Conservation (phyloP, 1,139 yeast species). For the Candida albicans region DNA sequence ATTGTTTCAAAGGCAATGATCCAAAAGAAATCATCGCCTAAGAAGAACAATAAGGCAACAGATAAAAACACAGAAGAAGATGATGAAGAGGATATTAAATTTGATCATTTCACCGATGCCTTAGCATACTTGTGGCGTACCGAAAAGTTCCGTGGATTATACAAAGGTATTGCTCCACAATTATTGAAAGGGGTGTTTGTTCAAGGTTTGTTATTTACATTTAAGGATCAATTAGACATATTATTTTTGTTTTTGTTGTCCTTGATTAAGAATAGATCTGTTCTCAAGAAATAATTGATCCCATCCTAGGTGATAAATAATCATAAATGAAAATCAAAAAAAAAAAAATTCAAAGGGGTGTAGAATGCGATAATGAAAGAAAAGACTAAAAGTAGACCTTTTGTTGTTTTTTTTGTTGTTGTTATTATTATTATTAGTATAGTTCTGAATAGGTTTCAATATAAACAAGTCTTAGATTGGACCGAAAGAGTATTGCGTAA, state of each 20-base stretch:
- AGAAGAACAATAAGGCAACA: slow-evolving; percentile 3
- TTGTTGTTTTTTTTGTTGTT: too few species aligned
- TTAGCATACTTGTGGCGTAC: slow-evolving; percentile 47
- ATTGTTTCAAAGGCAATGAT: slow-evolving; percentile 80
- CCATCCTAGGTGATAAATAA: not conserved
- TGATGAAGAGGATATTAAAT: slow-evolving; percentile 37
- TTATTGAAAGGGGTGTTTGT: slow-evolving; percentile 79
- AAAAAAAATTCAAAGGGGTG: too few species aligned
- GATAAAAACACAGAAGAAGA: slow-evolving; percentile 17
- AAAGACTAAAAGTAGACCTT: too few species aligned
- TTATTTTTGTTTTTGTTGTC: slow-evolving; percentile 41
- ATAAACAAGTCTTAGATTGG: too few species aligned
- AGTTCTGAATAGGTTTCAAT: too few species aligned
- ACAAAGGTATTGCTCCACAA: slow-evolving; percentile 84
- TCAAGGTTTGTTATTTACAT: slow-evolving; percentile 82
- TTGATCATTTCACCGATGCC: slow-evolving; percentile 43
- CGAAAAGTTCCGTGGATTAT: slow-evolving; percentile 41
- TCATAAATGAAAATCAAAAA: not conserved
- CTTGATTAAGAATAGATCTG: slow-evolving; percentile 25
- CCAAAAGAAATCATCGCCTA: slow-evolving; percentile 47
- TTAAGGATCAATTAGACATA: slow-evolving; percentile 66
- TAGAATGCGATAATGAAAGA: too few species aligned
- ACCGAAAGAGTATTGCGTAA: too few species aligned
- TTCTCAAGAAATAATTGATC: slow-evolving; percentile 1
- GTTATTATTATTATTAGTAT: too few species aligned